Conservation (phyloP, 306 rosid species). For the Rosa chinensis region DNA sequence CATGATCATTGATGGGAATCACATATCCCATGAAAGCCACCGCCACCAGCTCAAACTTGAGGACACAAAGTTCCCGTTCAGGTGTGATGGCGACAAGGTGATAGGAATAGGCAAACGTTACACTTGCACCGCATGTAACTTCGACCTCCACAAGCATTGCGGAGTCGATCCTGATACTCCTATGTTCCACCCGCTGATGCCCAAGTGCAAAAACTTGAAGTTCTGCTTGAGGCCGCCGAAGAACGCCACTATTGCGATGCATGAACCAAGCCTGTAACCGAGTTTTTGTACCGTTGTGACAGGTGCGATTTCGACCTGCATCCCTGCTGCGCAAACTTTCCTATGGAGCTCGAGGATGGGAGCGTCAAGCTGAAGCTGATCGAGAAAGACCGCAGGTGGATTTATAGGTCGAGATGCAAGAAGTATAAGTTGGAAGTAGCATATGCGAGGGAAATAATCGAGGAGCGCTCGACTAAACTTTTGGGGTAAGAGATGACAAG, state of each 20-base stretch:
- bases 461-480: constrained; percentile 70
- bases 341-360: constrained; percentile 54
- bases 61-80: constrained; percentile 59
- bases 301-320: constrained; percentile 71
- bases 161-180: constrained; percentile 41
- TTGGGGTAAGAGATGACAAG: constrained; percentile 36
- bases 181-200: constrained; percentile 62
- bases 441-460: constrained; percentile 75
- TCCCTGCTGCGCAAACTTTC: constrained; percentile 90
- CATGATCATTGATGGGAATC: constrained; percentile 53
- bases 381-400: constrained; percentile 74
- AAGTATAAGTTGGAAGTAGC: constrained; percentile 80
- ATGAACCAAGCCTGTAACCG: constrained; percentile 59
- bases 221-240: constrained; percentile 53
- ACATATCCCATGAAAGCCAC: constrained; percentile 71
- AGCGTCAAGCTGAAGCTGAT: constrained; percentile 45
- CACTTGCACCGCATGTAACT: constrained; percentile 65
- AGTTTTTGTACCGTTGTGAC: constrained; percentile 68
- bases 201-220: constrained; percentile 59
- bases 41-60: constrained; percentile 66
- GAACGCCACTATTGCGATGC: constrained; percentile 68
- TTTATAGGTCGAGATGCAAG: constrained; percentile 79
- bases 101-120: constrained; percentile 75
- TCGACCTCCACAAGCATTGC: constrained; percentile 79
- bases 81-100: constrained; percentile 87